Base-by-base conservation (phyloP, 805 yeast species). In the Komagataella pseudopastoris region DNA sequence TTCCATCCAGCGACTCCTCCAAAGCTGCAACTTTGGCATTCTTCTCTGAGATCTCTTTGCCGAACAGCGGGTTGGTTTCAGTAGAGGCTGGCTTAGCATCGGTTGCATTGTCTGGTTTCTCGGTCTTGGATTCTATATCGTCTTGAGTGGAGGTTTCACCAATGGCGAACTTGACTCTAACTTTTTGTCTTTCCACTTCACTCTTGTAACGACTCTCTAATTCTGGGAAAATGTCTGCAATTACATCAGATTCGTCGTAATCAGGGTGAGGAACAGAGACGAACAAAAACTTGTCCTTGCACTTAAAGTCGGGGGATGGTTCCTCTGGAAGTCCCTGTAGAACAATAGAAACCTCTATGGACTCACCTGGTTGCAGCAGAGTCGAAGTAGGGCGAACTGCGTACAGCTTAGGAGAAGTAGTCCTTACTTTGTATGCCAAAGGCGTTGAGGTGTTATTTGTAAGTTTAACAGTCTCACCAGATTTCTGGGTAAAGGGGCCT, bases 341-440 rank as follows among this genome's bases (percentile, higher is more conserved):
- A 60, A 88, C 88, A 60, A 93, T 83, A 48, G 90, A 78, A 51
- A 93, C 86, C 51, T 85, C 80, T 51, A 82, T 68, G 22, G 81
- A 66, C 56, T 78, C 77, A 43, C 95, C 93, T 12, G 98, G 45
- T 20, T 16, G 43, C n/a, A 50, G 10, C 36, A 49, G 46, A 6
- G 50, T 36, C n/a, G 53, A 51, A 23, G 46, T 51, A 12, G 53
- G 53, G 6, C 53, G 23, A 36, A 51, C 51, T 18, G 49, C 49
- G 44, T 51, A 51, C 46, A 88, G 74, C 67, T 88, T 90, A 55
- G 99, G 99, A 7, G 98, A 97, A 6, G 99, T 93, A 48, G 99
- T 91, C 71, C 91, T 93, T 63, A 93, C 97, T 72, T 93, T 93
- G 76, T 88, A 93, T 30, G 96, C 96, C 60, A 79, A 69, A 36